Percentiles rank a stretch among this genome's conserved stretches.
These are phyloP conservation scores for Phialemoniopsis sp. DNA, from an alignment of 2,329 filamentous ascomycete genomes.

Conservation along the genomic window DNA sequence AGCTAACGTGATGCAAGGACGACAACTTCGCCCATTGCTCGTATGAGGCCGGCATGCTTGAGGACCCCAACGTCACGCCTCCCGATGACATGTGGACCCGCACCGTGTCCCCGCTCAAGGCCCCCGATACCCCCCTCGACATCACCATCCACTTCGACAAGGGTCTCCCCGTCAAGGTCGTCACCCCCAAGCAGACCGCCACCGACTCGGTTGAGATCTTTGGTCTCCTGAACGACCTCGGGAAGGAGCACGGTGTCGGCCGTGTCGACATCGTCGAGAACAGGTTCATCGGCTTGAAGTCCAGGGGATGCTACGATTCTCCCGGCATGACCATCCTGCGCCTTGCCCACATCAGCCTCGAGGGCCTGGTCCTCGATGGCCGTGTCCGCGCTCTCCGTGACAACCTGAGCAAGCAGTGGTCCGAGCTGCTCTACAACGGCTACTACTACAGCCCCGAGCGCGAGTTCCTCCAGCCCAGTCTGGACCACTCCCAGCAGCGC, in stretches of 20 bases:
- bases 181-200: conserved; percentile 51
- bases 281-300: conserved; percentile 69
- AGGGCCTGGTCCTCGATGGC: conserved; percentile 46
- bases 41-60: conserved; percentile 76
- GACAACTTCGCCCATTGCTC: conserved; percentile 69
- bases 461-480: conserved; percentile 47
- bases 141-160: conserved; percentile 70
- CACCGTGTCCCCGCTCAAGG: conserved; percentile 63
- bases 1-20: conserved; percentile 23
- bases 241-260: conserved; percentile 68
- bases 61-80: conserved; percentile 60
- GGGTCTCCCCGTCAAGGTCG: conserved; percentile 63
- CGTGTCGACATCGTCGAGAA: conserved; percentile 82
- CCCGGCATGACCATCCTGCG: conserved; percentile 42
- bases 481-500: conserved; percentile 43
- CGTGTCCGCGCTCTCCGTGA: conserved; percentile 55
- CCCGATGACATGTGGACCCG: conserved; percentile 80
- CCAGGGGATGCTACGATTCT: conserved; percentile 75
- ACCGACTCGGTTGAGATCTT: conserved; percentile 72
- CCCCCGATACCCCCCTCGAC: conserved; percentile 67
- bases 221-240: conserved; percentile 67
- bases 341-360: conserved; percentile 42
- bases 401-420: conserved; percentile 41
- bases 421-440: conserved; percentile 25
- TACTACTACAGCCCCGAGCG: conserved; percentile 49